Percentiles rank a stretch among this genome's conserved stretches.
These are phyloP conservation scores for Jamesozyma lodderae DNA, from an alignment of 805 yeast genomes.

Conservation along the genomic window DNA sequence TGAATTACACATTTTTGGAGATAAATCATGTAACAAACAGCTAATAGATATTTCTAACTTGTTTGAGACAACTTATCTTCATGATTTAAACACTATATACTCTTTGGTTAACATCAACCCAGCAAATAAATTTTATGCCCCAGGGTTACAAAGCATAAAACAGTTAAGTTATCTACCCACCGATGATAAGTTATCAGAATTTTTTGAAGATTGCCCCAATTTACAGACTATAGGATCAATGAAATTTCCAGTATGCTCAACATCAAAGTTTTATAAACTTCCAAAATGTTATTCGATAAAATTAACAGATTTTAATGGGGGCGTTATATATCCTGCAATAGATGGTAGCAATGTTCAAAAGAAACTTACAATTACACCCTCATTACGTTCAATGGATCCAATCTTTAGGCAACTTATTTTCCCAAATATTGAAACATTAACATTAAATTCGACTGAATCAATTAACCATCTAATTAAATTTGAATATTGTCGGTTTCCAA, in stretches of 20 bases:
- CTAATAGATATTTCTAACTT: slow-evolving; percentile 20
- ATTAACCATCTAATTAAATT: slow-evolving; percentile 10
- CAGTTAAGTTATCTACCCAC: slow-evolving; percentile 8
- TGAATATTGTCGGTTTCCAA: slow-evolving; percentile 14
- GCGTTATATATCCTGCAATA: slow-evolving; percentile 11
- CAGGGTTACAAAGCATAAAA: slow-evolving; percentile 12
- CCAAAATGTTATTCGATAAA: slow-evolving; percentile 19
- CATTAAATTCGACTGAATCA: slow-evolving; percentile 5
- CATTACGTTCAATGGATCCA: slow-evolving; percentile 14
- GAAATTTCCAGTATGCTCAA: slow-evolving; percentile 13
- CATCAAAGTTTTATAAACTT: slow-evolving; percentile 7
- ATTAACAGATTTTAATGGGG: slow-evolving; percentile 15
- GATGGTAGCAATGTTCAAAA: slow-evolving; percentile 14
- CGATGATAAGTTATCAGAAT: slow-evolving; percentile 4
- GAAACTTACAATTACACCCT: slow-evolving; percentile 11
- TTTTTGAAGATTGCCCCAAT: slow-evolving; percentile 12
- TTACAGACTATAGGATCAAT: slow-evolving; percentile 13
- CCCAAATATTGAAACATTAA: slow-evolving; percentile 11
- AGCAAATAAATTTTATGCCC: slow-evolving; percentile 11
- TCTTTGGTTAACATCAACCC: slow-evolving; percentile 15
- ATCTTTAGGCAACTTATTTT: slow-evolving; percentile 12
- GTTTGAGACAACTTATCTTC: slow-evolving; percentile 18
- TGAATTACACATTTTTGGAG: slow-evolving; percentile 23
- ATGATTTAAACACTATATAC: slow-evolving; percentile 14
- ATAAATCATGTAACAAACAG: slow-evolving; percentile 1